These are phyloP conservation scores for Colletotrichum sp. DNA, from an alignment of 2,329 filamentous ascomycete species.

Conservation along the genomic window DNA sequence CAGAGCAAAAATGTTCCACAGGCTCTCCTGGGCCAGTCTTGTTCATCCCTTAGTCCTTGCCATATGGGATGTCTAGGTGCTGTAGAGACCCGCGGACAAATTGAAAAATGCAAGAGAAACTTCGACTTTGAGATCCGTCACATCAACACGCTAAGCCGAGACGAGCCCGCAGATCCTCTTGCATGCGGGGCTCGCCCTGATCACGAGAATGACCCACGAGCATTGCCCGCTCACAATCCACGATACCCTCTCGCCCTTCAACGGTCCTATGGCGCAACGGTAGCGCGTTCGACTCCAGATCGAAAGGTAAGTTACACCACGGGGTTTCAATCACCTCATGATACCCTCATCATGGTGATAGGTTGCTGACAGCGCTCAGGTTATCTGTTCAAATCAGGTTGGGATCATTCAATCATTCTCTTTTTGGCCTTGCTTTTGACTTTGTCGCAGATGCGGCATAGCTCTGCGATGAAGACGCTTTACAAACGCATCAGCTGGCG, in stretches of 20 bases:
- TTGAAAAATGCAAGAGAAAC: neutral
- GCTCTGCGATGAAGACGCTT: neutral
- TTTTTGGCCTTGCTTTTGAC: neutral
- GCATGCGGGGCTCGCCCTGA: neutral
- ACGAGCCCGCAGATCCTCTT: neutral
- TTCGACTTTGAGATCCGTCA: neutral
- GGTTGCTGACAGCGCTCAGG: neutral
- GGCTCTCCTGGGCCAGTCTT: neutral
- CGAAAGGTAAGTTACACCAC: neutral
- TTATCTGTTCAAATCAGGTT: conserved; percentile 12
- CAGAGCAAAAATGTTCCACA: neutral
- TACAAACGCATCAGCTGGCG: neutral
- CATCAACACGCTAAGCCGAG: neutral
- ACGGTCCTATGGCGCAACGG: neutral
- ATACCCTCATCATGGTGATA: neutral
- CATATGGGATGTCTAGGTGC: neutral
- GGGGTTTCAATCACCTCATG: neutral
- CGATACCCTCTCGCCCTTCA: neutral
- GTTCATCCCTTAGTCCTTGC: neutral
- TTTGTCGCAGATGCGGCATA: neutral
- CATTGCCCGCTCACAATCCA: neutral
- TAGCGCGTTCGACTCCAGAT: conserved; percentile 13
- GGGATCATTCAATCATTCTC: neutral
- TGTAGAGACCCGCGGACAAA: neutral
- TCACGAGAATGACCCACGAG: neutral